Evolutionary conservation across 2,329 filamentous ascomycete genomes (phyloP).

Genomic region (Graphium sp.): DNA sequence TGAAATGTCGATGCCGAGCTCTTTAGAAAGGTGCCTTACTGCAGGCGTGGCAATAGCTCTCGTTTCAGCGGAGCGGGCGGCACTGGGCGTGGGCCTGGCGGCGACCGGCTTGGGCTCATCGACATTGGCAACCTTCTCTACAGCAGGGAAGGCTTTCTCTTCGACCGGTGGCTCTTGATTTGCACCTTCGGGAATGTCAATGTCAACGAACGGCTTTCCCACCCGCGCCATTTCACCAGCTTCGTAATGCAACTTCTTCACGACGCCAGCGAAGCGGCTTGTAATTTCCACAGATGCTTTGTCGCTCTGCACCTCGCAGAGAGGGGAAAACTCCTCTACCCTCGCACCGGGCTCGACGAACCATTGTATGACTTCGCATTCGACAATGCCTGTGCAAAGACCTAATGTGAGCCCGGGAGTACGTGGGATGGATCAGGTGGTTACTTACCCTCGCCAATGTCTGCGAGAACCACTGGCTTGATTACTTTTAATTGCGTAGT

Average conservation of each 20-base stretch:
- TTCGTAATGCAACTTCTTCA: slow-evolving; percentile 93
- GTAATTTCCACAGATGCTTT: slow-evolving; percentile 89
- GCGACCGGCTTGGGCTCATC: slow-evolving; percentile 2
- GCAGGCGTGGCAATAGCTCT: slow-evolving; percentile 77
- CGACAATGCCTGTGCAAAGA: slow-evolving; percentile 62
- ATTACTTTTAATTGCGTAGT: slow-evolving; percentile 35
- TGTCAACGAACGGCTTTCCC: slow-evolving; percentile 85
- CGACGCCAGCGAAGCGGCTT: slow-evolving; percentile 83
- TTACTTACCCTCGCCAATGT: slow-evolving; percentile 64
- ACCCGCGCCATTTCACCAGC: slow-evolving; percentile 93
- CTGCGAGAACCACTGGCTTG: slow-evolving; percentile 68
- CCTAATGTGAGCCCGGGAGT: slow-evolving; percentile 5
- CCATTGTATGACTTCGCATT: slow-evolving; percentile 99
- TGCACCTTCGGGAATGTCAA: slow-evolving; percentile 72
- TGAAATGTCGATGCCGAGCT: slow-evolving; percentile 60
- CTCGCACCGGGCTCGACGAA: slow-evolving; percentile 91
- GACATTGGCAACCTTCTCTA: too few species aligned
- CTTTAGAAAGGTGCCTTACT: slow-evolving; percentile 73
- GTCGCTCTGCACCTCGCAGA: slow-evolving; percentile 97
- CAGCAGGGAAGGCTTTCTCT: slow-evolving; percentile 2
- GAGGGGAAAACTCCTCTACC: slow-evolving; percentile 93
- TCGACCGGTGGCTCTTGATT: slow-evolving; percentile 22
- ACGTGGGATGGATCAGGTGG: neutral
- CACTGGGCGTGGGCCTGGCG: slow-evolving; percentile 2
- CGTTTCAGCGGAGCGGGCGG: slow-evolving; percentile 19